Evolutionary conservation across 495 filamentous ascomycete species (phyloP).

Genomic region (Xanthoparmelia taractica): DNA sequence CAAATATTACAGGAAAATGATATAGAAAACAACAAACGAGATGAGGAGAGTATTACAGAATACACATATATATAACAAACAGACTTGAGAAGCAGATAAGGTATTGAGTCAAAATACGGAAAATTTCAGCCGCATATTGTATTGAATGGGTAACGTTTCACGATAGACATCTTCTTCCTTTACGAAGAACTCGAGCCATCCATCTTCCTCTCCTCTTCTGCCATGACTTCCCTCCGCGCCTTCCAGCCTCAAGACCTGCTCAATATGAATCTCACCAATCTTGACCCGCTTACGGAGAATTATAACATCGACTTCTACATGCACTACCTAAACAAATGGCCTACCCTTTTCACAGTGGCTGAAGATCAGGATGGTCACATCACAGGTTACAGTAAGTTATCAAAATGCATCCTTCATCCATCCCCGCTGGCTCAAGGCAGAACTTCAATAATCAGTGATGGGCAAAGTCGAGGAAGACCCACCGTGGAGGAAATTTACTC

Average conservation of each 20-base stretch:
- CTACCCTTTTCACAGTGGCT: constrained; percentile 79
- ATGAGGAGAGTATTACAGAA: too few relatives aligned
- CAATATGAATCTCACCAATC: constrained; percentile 73
- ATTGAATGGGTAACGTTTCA: too few relatives aligned
- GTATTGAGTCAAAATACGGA: too few relatives aligned
- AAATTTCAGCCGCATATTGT: too few relatives aligned
- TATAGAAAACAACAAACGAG: too few relatives aligned
- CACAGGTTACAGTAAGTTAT: constrained; percentile 75
- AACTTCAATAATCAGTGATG: constrained; percentile 63
- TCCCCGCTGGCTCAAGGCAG: background rate
- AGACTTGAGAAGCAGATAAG: too few relatives aligned
- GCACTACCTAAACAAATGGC: constrained; percentile 91
- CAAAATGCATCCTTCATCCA: background rate
- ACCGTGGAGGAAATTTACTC: constrained; percentile 55
- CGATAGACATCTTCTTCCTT: too few relatives aligned
- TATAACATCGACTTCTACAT: constrained; percentile 94
- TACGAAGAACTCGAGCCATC: too few relatives aligned
- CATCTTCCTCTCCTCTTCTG: background rate
- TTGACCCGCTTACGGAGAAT: constrained; percentile 91
- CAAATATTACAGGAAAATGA: too few relatives aligned
- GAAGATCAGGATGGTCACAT: constrained; percentile 75
- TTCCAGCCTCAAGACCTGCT: constrained; percentile 68
- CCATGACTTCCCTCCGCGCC: constrained; percentile 62
- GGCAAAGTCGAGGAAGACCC: constrained; percentile 91
- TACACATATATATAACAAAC: too few relatives aligned